Evolutionary conservation across 2,329 filamentous ascomycete genomes (phyloP).

Genomic region (Colletotrichum kahawae): DNA sequence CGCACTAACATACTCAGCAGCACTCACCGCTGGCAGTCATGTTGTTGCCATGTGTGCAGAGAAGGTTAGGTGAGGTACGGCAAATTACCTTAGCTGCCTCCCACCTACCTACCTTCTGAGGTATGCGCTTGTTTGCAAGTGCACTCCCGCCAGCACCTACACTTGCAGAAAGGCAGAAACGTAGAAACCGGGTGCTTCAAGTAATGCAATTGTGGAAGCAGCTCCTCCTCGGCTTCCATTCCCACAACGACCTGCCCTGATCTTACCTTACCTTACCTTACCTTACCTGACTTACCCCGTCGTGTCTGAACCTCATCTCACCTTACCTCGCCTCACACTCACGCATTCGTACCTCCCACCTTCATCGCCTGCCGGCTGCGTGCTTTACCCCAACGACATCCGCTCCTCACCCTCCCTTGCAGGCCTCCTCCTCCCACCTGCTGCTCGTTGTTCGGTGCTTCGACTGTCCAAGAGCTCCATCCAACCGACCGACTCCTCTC

Average conservation of each 20-base stretch:
- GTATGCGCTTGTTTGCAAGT: background rate
- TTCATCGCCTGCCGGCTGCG: background rate
- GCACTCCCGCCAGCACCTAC: background rate
- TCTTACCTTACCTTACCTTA: background rate
- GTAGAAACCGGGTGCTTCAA: background rate
- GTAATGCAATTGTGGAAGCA: slow-evolving; percentile 7
- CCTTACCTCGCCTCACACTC: background rate
- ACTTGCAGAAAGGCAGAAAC: background rate
- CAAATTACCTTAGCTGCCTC: background rate
- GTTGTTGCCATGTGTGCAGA: background rate
- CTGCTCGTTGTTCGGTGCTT: background rate
- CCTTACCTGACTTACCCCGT: background rate
- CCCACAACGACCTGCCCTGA: background rate
- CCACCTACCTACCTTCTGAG: background rate
- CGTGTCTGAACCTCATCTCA: background rate
- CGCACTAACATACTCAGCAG: background rate
- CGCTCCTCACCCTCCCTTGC: background rate
- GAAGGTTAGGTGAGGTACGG: background rate
- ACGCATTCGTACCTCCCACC: background rate
- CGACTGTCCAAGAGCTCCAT: background rate
- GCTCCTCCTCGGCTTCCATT: background rate
- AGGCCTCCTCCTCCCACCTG: background rate
- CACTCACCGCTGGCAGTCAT: background rate
- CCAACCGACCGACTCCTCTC: background rate
- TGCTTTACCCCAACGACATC: background rate